These are phyloP conservation scores for Pigoraptor vietnamica DNA, from an alignment of 78 protist genomes.

Conservation along the genomic window DNA sequence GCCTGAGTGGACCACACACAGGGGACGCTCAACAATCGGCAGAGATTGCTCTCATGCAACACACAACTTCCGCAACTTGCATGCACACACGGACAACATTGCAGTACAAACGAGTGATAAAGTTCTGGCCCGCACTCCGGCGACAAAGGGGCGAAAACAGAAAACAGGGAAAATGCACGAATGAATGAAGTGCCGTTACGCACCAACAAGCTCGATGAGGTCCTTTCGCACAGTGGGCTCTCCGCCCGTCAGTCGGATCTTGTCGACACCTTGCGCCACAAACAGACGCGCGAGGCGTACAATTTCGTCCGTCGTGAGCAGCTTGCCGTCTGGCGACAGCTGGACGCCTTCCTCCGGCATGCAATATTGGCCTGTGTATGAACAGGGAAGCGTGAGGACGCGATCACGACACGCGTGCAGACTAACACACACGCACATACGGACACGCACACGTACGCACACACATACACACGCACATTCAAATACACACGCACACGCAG, in stretches of 20 bases:
- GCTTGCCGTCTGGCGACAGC: slow-evolving; percentile 33
- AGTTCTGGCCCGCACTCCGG: too few species aligned
- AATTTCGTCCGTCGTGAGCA: slow-evolving; percentile 62
- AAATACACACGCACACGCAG: too few species aligned
- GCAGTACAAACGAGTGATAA: neutral
- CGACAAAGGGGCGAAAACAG: neutral
- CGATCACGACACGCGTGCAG: neutral
- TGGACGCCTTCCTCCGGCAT: slow-evolving; percentile 88
- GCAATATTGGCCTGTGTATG: slow-evolving; percentile 57
- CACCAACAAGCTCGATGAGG: slow-evolving; percentile 31
- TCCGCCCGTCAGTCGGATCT: slow-evolving; percentile 88
- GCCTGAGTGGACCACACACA: too few species aligned
- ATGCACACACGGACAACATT: neutral
- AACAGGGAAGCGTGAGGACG: neutral
- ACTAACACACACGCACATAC: neutral
- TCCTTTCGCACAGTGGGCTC: slow-evolving; percentile 64
- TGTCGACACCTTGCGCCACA: slow-evolving; percentile 60
- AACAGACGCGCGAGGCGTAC: slow-evolving; percentile 54
- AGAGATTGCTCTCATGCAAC: neutral
- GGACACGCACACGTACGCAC: too few species aligned
- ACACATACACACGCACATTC: too few species aligned
- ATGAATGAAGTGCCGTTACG: neutral
- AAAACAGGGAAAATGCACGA: too few species aligned
- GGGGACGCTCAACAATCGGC: neutral
- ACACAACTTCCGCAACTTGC: slow-evolving; percentile 26